phyloP scores from a whole-genome alignment of 257 asterid genomes.

The Capsicum baccatum region DNA sequence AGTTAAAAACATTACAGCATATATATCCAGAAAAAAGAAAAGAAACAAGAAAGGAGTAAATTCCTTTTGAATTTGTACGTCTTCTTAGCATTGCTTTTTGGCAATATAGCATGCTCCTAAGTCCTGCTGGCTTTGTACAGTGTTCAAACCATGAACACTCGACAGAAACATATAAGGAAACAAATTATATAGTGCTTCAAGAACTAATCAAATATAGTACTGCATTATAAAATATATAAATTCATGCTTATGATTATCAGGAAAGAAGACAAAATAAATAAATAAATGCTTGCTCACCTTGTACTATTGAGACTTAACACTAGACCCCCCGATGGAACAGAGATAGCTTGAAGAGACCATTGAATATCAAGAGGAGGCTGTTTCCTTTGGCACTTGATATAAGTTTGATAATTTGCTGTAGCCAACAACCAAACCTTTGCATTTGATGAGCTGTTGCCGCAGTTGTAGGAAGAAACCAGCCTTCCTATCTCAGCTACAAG shows the following conservation, averaged over 20 bases:
- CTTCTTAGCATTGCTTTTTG: conserved; percentile 34
- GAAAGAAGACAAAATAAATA: background rate
- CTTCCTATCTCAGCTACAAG: conserved; percentile 64
- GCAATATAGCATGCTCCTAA: conserved; percentile 29
- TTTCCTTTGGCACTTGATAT: conserved; percentile 67
- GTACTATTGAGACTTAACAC: conserved; percentile 65
- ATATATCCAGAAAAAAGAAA: conserved; percentile 34
- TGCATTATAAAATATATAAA: background rate
- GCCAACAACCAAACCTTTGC: conserved; percentile 73
- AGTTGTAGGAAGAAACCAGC: conserved; percentile 45
- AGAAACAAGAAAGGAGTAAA: conserved; percentile 31
- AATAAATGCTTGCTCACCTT: conserved; percentile 45
- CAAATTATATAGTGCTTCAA: background rate
- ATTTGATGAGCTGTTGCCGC: conserved; percentile 9
- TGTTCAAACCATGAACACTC: conserved; percentile 35
- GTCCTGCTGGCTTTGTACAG: conserved; percentile 35
- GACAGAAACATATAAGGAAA: conserved; percentile 5
- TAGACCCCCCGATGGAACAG: conserved; percentile 69
- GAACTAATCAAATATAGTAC: conserved; percentile 25
- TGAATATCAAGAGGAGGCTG: conserved; percentile 71
- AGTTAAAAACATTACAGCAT: background rate
- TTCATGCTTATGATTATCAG: background rate
- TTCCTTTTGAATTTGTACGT: conserved; percentile 24
- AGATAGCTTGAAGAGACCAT: conserved; percentile 71
- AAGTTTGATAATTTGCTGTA: conserved; percentile 72